Evolutionary conservation across 129 eudicot genomes (phyloP).

Genomic region (Tanacetum coccineum): DNA sequence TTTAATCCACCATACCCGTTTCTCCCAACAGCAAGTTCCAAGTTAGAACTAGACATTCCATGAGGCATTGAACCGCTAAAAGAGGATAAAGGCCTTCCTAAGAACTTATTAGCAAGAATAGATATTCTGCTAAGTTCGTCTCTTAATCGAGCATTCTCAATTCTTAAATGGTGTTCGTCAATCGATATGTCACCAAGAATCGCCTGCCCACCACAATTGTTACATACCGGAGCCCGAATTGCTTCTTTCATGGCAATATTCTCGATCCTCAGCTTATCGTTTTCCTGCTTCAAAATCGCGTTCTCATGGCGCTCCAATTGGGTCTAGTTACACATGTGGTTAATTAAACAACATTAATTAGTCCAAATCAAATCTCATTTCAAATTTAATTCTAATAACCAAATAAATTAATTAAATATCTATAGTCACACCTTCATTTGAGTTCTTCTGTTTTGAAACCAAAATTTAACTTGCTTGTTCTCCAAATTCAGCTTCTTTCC

Average conservation of each 20-base stretch:
- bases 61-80: conserved; percentile 30
- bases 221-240: conserved; percentile 55
- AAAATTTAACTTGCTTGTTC: conserved; percentile 75
- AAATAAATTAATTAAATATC: no score
- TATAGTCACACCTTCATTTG: conserved; percentile 65
- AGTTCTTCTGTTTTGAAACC: conserved; percentile 92
- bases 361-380: conserved; percentile 1
- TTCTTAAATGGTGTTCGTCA: conserved; percentile 59
- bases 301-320: conserved; percentile 77
- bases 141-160: conserved; percentile 67
- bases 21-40: conserved; percentile 69
- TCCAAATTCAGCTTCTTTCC: conserved; percentile 69
- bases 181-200: conserved; percentile 59
- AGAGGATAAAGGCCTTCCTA: conserved; percentile 51
- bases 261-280: conserved; percentile 60
- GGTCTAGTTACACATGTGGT: conserved; percentile 36
- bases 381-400: neutral
- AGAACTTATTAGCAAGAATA: conserved; percentile 50
- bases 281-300: conserved; percentile 62
- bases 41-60: conserved; percentile 36
- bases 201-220: conserved; percentile 70
- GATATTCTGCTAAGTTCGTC: conserved; percentile 68
- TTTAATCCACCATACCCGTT: conserved; percentile 41
- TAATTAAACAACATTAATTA: neutral
- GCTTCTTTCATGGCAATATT: conserved; percentile 78